These are phyloP conservation scores for Pyricularia grisea DNA, from an alignment of 2,329 filamentous ascomycete genomes.

Conservation along the genomic window DNA sequence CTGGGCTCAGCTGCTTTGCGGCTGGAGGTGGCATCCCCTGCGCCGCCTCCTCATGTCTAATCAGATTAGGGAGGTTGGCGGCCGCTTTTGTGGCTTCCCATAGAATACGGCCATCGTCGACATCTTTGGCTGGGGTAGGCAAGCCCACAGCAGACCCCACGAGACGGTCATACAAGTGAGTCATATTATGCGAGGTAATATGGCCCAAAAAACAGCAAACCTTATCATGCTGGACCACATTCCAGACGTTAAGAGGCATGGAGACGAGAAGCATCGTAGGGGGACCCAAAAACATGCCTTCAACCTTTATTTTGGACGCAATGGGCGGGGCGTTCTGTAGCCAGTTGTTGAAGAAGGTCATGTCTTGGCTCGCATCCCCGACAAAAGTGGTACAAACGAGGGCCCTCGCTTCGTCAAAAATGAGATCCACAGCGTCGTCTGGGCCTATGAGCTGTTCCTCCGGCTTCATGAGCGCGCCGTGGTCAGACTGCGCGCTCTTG, in stretches of 20 bases:
- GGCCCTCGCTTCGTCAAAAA: constrained; percentile 54
- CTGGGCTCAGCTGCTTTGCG: not conserved
- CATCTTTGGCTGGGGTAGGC: constrained; percentile 38
- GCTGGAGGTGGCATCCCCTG: not conserved
- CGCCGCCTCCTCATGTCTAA: constrained; percentile 10
- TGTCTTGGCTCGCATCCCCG: constrained; percentile 54
- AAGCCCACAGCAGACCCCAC: constrained; percentile 36
- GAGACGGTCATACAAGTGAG: constrained; percentile 51
- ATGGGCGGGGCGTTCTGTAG: constrained; percentile 48
- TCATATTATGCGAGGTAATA: constrained; percentile 59
- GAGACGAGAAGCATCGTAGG: constrained; percentile 58
- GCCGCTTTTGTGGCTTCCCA: constrained; percentile 41
- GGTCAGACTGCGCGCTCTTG: constrained; percentile 14
- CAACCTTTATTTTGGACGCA: constrained; percentile 50
- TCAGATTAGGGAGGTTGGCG: constrained; percentile 21
- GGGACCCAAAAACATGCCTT: constrained; percentile 59
- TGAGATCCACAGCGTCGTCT: constrained; percentile 41
- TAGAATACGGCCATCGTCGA: constrained; percentile 48
- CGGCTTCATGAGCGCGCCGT: constrained; percentile 10
- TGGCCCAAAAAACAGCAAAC: constrained; percentile 58
- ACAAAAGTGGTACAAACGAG: constrained; percentile 59
- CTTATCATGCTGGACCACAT: constrained; percentile 55
- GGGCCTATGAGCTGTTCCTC: constrained; percentile 36
- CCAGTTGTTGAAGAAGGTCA: constrained; percentile 59
- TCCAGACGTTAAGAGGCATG: constrained; percentile 56